Evolutionary conservation across 208 protist genomes (phyloP).

Genomic region (Acanthamoeba castellanii): DNA sequence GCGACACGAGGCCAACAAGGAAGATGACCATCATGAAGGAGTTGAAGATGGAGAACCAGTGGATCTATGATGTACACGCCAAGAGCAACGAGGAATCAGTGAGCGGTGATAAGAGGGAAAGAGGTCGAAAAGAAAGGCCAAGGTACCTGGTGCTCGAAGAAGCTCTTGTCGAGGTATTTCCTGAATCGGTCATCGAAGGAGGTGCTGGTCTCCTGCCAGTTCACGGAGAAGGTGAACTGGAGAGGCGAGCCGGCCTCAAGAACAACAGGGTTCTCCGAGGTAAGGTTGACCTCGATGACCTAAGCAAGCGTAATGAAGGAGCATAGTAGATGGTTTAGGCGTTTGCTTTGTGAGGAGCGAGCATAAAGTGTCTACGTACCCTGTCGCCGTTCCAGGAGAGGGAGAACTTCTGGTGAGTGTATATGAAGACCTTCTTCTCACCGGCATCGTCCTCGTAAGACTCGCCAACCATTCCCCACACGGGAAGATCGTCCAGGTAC

Average conservation of each 20-base stretch:
- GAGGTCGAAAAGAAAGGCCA: not conserved
- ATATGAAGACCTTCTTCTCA: slow-evolving; percentile 87
- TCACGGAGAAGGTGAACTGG: slow-evolving; percentile 92
- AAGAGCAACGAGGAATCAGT: not conserved
- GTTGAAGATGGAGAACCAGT: slow-evolving; percentile 95
- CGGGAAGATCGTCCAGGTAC: slow-evolving; percentile 90
- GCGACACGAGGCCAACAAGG: slow-evolving; percentile 92
- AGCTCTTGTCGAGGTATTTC: slow-evolving; percentile 92
- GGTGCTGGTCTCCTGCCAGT: slow-evolving; percentile 89
- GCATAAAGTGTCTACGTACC: slow-evolving; percentile 51
- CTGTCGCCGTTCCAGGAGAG: slow-evolving; percentile 89
- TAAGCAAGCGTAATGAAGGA: slow-evolving; percentile 6
- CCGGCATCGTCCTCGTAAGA: slow-evolving; percentile 15
- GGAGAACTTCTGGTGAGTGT: slow-evolving; percentile 92
- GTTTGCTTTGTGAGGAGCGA: not conserved
- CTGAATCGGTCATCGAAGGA: slow-evolving; percentile 93
- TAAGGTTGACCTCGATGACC: slow-evolving; percentile 92
- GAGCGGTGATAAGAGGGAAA: not conserved
- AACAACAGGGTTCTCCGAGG: slow-evolving; percentile 80
- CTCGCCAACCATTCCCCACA: slow-evolving; percentile 91
- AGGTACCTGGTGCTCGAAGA: slow-evolving; percentile 91
- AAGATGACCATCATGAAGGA: slow-evolving; percentile 94
- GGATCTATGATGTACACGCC: slow-evolving; percentile 84
- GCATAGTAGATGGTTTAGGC: too few relatives aligned
- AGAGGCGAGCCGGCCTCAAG: slow-evolving; percentile 78